phyloP scores from a whole-genome alignment of 106 monocot genomes.

The Platanthera guangdongensis region DNA sequence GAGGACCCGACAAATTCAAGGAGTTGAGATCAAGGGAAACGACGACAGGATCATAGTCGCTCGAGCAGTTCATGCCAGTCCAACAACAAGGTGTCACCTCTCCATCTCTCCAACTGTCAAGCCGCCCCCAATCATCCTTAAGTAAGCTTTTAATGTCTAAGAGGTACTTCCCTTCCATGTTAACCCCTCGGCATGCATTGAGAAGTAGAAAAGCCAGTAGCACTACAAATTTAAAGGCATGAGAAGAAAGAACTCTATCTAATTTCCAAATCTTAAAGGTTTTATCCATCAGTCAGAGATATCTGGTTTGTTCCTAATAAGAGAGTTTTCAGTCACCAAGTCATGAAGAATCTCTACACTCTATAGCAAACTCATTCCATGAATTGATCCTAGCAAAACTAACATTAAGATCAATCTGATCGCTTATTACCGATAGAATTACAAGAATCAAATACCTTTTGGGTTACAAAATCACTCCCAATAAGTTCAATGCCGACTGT shows the following conservation, averaged over 20 bases:
- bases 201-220: slow-evolving; percentile 22
- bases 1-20: slow-evolving; percentile 67
- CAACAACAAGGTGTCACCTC: slow-evolving; percentile 67
- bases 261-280: slow-evolving; percentile 6
- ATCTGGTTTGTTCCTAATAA: slow-evolving; percentile 2
- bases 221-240: slow-evolving; percentile 16
- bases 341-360: not conserved
- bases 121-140: slow-evolving; percentile 33
- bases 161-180: slow-evolving; percentile 59
- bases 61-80: slow-evolving; percentile 65
- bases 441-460: not conserved
- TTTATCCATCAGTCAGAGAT: not conserved
- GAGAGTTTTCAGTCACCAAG: not conserved
- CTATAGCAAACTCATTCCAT: slow-evolving; percentile 2
- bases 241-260: not conserved
- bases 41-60: slow-evolving; percentile 26
- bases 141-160: slow-evolving; percentile 50
- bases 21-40: slow-evolving; percentile 45
- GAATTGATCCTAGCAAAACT: not conserved
- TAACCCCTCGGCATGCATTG: slow-evolving; percentile 27
- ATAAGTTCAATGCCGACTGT: too few relatives aligned
- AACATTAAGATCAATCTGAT: not conserved
- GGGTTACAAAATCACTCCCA: not conserved
- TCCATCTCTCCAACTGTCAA: slow-evolving; percentile 47
- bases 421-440: not conserved